Conservation (phyloP, 108 stramenopile genomes). For the Fistulifera solaris region DNA sequence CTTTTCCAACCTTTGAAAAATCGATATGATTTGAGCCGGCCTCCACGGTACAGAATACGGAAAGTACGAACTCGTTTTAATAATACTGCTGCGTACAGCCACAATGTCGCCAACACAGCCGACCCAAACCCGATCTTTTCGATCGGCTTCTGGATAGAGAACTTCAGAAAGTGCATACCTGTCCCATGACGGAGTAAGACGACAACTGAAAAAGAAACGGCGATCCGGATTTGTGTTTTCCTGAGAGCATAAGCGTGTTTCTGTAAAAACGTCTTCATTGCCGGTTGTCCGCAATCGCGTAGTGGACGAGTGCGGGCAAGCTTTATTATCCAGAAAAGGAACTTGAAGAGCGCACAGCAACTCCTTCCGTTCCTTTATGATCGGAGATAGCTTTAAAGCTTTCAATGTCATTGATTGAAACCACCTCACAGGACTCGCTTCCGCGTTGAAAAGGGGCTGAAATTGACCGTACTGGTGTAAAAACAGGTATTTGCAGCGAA, state of each 20-base stretch:
- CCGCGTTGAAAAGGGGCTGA: slow-evolving; percentile 22
- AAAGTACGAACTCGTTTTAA: slow-evolving; percentile 10
- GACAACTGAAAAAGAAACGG: neutral
- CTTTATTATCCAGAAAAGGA: neutral
- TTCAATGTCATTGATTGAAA: slow-evolving; percentile 10
- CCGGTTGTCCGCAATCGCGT: neutral
- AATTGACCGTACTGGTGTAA: slow-evolving; percentile 8
- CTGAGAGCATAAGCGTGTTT: neutral
- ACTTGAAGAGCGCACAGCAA: neutral
- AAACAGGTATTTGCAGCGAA: slow-evolving; percentile 29
- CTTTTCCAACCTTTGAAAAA: slow-evolving; percentile 7
- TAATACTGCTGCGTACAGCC: slow-evolving; percentile 22
- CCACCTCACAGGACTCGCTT: slow-evolving; percentile 20
- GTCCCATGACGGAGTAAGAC: slow-evolving; percentile 6
- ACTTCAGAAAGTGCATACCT: neutral
- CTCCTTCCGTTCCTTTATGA: neutral
- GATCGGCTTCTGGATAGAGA: slow-evolving; percentile 5
- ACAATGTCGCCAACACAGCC: slow-evolving; percentile 26
- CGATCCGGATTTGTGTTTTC: neutral
- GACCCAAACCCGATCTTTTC: slow-evolving; percentile 13
- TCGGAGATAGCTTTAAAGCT: slow-evolving; percentile 4
- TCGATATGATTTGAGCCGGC: slow-evolving; percentile 16
- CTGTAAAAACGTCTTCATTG: neutral
- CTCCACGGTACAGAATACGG: slow-evolving; percentile 23
- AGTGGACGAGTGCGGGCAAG: neutral